A percentile compares a stretch with the other conserved stretches of the same genome.
Conservation (phyloP, 345 rosid species). For the Eucalyptus sp. region DNA sequence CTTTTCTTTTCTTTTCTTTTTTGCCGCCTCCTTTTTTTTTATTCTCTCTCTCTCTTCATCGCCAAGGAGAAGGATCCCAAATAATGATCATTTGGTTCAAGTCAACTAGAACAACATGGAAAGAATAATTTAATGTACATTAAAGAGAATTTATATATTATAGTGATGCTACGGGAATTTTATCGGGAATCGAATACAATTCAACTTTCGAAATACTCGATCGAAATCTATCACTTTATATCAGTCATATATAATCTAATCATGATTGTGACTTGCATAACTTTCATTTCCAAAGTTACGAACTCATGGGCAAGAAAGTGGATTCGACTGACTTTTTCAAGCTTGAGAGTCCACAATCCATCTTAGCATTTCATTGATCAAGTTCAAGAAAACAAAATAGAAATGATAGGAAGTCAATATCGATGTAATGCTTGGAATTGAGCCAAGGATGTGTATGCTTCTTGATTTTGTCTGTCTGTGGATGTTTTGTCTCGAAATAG, state of each 20-base stretch:
- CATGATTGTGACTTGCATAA: accelerated
- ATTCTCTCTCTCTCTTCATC: background rate
- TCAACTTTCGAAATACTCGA: background rate
- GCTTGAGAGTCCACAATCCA: background rate
- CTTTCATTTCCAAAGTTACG: background rate
- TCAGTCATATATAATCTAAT: background rate
- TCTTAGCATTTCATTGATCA: background rate
- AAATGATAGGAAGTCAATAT: background rate
- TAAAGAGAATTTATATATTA: background rate
- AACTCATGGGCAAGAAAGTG: background rate
- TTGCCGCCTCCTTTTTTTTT: background rate
- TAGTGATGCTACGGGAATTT: background rate
- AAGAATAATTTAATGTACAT: background rate
- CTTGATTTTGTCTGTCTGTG: background rate
- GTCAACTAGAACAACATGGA: background rate
- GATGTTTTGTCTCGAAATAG: background rate
- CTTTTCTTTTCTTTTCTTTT: background rate
- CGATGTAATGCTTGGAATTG: background rate
- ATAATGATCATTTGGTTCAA: background rate
- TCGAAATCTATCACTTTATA: accelerated
- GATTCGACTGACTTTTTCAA: background rate
- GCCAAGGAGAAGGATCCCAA: background rate
- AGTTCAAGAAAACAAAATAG: background rate
- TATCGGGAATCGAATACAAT: no score
- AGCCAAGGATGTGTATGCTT: background rate